Base-by-base conservation (phyloP, 768 basidiomycete genomes). In the Omphalotus guepiniiformis region DNA sequence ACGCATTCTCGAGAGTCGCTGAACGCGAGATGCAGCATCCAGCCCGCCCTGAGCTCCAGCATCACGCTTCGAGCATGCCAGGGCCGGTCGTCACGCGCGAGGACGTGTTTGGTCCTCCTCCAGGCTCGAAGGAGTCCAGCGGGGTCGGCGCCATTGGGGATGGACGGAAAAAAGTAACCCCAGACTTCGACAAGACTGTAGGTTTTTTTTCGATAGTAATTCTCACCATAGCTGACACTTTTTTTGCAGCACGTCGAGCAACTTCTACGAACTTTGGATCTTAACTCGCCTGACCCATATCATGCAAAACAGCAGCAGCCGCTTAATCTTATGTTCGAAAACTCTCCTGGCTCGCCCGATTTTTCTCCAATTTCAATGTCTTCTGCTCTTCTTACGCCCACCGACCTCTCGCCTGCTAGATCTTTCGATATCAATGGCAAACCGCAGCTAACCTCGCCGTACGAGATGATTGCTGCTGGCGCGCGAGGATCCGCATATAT, bases 111-210 rank as follows among this genome's bases (percentile, higher is more conserved):
- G 85, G 83, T 3, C 74, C 78, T 1, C 60, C 74, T 25, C 72
- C 72, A 8, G 56, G 63, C 42, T 55, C 58, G 25, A 72, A 71
- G 52, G 79, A 78, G 53, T 70, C 87, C 39, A 85, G 86, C 6
- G 84, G 85, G 58, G 71, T 88, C 41, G 86, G 88, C 4, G 85
- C 85, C 58, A 82, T 90, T 60, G 88, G 88, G 38, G 88, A 91
- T 56, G 88, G 87, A 13, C 77, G 85, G 55, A 86, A 82, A 65
- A 82, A 75, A 61, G 69, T 66, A 42, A 75, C 68, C 39, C 76
- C 82, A 23, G 78, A 74, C 38, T 75, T 75, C 38, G 80, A 77
- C 32, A 28, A 34, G n/a, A 72, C 65, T 37, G 81, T 82, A 58
- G 50, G 73, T 60, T 48, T 55, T 55, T 49, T 48, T 56, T 55